Conservation (phyloP, 495 filamentous ascomycete species). For the Amphirosellinia nigrospora region DNA sequence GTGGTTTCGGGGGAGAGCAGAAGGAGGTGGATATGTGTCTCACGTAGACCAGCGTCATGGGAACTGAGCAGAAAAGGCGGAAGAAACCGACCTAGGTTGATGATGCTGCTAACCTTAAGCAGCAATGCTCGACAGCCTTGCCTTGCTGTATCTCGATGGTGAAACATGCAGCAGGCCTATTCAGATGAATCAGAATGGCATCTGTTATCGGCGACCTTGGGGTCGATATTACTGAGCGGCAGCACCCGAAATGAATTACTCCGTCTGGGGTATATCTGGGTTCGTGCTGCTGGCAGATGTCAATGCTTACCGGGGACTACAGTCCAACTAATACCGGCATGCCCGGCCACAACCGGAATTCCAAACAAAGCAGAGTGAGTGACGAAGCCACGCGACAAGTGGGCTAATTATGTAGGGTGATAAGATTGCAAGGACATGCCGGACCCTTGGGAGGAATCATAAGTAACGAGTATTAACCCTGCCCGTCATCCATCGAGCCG, state of each 20-base stretch:
- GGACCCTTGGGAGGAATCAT: slow-evolving; percentile 7
- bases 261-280: slow-evolving; percentile 21
- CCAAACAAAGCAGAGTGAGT: slow-evolving; percentile 6
- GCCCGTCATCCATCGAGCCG: slow-evolving; percentile 4
- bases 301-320: slow-evolving; percentile 5
- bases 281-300: neutral
- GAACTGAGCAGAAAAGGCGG: slow-evolving; percentile 9
- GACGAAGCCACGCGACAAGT: slow-evolving; percentile 19
- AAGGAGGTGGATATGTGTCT: slow-evolving; percentile 9
- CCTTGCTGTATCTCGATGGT: slow-evolving; percentile 6
- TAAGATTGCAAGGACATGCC: slow-evolving; percentile 26
- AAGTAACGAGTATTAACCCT: slow-evolving; percentile 12
- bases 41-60: slow-evolving; percentile 2
- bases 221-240: slow-evolving; percentile 5
- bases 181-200: slow-evolving; percentile 11
- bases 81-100: slow-evolving; percentile 27
- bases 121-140: slow-evolving; percentile 20
- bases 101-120: neutral
- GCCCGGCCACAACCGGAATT: neutral
- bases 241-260: slow-evolving; percentile 7
- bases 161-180: slow-evolving; percentile 26
- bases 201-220: neutral
- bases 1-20: neutral
- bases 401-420: slow-evolving; percentile 20
- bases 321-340: slow-evolving; percentile 13